Evolutionary conservation across 116 monocot species (phyloP).

Genomic region (Papilionanthe hybrid): DNA sequence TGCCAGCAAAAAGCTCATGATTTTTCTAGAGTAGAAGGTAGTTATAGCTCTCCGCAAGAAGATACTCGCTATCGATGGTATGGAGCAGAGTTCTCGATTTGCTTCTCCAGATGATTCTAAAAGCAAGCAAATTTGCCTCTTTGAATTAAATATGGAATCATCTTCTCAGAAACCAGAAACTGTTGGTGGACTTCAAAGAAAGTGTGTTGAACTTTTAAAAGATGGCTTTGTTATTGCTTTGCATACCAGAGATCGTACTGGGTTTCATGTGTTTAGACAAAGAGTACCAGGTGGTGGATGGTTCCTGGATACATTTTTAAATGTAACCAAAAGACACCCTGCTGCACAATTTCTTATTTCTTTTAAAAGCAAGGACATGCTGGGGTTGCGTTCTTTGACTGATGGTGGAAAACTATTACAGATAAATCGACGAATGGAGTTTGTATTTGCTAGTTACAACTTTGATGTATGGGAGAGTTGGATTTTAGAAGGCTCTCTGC

Average conservation of each 20-base stretch:
- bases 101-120: slow-evolving; percentile 83
- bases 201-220: slow-evolving; percentile 49
- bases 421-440: slow-evolving; percentile 92
- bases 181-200: slow-evolving; percentile 18
- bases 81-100: slow-evolving; percentile 83
- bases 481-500: slow-evolving; percentile 73
- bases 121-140: slow-evolving; percentile 48
- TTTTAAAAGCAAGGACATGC: slow-evolving; percentile 70
- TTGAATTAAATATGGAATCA: slow-evolving; percentile 51
- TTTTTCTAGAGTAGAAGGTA: slow-evolving; percentile 53
- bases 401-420: slow-evolving; percentile 90
- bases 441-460: slow-evolving; percentile 85
- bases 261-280: slow-evolving; percentile 67
- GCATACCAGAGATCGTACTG: slow-evolving; percentile 49
- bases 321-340: slow-evolving; percentile 84
- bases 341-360: slow-evolving; percentile 83
- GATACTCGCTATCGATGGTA: slow-evolving; percentile 57
- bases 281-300: slow-evolving; percentile 75
- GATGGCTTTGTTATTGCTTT: slow-evolving; percentile 84
- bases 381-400: slow-evolving; percentile 85
- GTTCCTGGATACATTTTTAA: slow-evolving; percentile 69
- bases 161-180: slow-evolving; percentile 39
- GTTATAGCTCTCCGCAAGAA: slow-evolving; percentile 53
- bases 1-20: slow-evolving; percentile 66
- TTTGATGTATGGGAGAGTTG: slow-evolving; percentile 96